Evolutionary conservation across 139 green algal genomes (phyloP).

Genomic region (Raphidocelis subcapitata): DNA sequence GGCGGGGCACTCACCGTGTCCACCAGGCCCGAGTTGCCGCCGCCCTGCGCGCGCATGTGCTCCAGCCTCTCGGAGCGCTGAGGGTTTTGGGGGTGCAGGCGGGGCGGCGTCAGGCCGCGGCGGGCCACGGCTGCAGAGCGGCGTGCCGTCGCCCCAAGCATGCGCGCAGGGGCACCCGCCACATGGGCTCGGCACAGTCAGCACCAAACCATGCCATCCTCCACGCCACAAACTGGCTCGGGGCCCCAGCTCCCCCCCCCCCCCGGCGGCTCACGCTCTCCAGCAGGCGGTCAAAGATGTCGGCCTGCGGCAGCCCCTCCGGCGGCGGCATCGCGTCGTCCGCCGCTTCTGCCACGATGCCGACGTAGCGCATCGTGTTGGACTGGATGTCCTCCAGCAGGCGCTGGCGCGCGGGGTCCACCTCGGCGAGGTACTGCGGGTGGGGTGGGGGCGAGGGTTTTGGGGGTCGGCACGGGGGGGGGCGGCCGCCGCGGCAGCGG

Average conservation of each 20-base stretch:
- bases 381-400: slow-evolving; percentile 40
- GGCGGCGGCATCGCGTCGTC: slow-evolving; percentile 47
- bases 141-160: too few species aligned
- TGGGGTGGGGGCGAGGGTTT: background rate
- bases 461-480: too few species aligned
- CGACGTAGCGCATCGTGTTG: slow-evolving; percentile 82
- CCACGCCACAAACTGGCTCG: too few species aligned
- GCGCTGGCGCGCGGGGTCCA: background rate
- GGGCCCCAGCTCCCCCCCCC: too few species aligned
- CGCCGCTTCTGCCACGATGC: slow-evolving; percentile 78
- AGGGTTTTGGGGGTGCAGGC: background rate
- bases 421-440: slow-evolving; percentile 19
- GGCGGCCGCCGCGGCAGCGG: too few species aligned
- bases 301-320: slow-evolving; percentile 38
- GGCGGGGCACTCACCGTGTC: slow-evolving; percentile 17
- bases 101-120: too few species aligned
- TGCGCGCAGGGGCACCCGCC: too few species aligned
- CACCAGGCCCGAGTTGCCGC: slow-evolving; percentile 10
- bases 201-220: too few species aligned
- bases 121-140: too few species aligned
- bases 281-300: slow-evolving; percentile 84
- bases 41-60: too few species aligned
- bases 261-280: slow-evolving; percentile 52
- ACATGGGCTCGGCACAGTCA: too few species aligned
- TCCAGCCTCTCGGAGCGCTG: too few species aligned